phyloP scores from a whole-genome alignment of 2,329 filamentous ascomycete genomes.

The Mycosphaerella arachidis region DNA sequence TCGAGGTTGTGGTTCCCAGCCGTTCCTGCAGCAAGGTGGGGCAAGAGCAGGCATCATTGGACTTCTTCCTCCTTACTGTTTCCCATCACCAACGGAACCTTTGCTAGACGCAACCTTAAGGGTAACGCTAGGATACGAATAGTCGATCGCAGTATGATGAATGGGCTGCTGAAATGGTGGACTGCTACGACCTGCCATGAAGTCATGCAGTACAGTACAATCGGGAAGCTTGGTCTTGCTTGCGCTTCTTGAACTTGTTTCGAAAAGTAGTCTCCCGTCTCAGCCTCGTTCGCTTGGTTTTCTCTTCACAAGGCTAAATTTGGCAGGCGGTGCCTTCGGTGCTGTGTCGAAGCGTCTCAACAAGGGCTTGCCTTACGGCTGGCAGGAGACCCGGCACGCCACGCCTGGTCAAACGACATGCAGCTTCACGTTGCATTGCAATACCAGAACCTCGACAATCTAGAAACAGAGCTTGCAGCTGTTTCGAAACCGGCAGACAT shows the following conservation, averaged over 20 bases:
- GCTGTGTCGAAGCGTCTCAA: background rate
- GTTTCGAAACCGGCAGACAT: conserved; percentile 48
- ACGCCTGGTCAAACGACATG: background rate
- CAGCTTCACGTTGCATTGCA: background rate
- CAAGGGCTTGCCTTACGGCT: background rate
- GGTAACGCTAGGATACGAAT: too few species aligned
- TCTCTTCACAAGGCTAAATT: background rate
- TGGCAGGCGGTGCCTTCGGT: background rate
- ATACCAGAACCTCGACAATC: conserved; percentile 31
- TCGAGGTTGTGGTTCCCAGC: background rate
- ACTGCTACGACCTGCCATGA: too few species aligned
- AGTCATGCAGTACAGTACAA: too few species aligned
- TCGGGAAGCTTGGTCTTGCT: too few species aligned
- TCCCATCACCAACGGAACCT: background rate
- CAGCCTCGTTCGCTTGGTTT: too few species aligned
- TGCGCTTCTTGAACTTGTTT: too few species aligned
- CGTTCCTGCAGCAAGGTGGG: background rate
- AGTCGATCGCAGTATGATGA: too few species aligned
- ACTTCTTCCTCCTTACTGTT: background rate
- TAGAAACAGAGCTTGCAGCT: conserved; percentile 38
- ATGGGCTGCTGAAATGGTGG: too few species aligned
- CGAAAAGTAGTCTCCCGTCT: too few species aligned
- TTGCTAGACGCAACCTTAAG: background rate
- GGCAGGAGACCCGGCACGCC: background rate
- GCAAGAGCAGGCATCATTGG: background rate